Evolutionary conservation across 2,329 filamentous ascomycete species (phyloP).

Genomic region (Fusarium drepaniforme): DNA sequence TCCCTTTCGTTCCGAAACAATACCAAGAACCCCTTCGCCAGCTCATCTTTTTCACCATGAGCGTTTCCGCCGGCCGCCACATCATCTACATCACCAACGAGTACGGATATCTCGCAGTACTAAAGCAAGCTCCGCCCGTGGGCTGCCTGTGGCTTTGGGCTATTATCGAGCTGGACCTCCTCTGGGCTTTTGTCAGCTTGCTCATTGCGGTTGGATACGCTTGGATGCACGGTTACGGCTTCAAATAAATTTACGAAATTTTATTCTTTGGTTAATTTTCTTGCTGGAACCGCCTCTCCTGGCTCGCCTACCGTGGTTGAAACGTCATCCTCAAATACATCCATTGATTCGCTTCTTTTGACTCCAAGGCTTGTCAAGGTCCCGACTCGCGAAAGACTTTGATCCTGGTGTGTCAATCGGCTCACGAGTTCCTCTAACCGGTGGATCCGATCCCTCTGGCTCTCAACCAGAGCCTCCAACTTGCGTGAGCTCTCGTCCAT

Average conservation of each 20-base stretch:
- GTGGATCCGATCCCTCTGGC: conserved; percentile 41
- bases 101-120: conserved; percentile 85
- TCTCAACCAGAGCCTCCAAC: conserved; percentile 40
- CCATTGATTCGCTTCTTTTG: conserved; percentile 21
- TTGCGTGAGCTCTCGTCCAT: conserved; percentile 45
- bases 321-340: conserved; percentile 16
- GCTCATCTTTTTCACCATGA: conserved; percentile 72
- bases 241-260: conserved; percentile 42
- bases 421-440: conserved; percentile 35
- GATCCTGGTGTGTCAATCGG: conserved; percentile 21
- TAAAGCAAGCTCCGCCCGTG: conserved; percentile 91
- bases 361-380: conserved; percentile 23
- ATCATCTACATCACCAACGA: conserved; percentile 85
- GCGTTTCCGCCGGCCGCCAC: conserved; percentile 77
- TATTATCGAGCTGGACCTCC: conserved; percentile 85
- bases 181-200: conserved; percentile 71
- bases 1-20: conserved; percentile 62
- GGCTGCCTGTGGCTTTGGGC: conserved; percentile 95
- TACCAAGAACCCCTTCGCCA: conserved; percentile 66
- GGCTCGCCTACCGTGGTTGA: conserved; percentile 11
- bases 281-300: not conserved
- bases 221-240: conserved; percentile 62
- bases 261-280: not conserved
- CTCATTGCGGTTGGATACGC: conserved; percentile 59
- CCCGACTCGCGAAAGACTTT: conserved; percentile 20